These are phyloP conservation scores for Datura wrightii DNA, from an alignment of 257 asterid genomes.

Conservation along the genomic window DNA sequence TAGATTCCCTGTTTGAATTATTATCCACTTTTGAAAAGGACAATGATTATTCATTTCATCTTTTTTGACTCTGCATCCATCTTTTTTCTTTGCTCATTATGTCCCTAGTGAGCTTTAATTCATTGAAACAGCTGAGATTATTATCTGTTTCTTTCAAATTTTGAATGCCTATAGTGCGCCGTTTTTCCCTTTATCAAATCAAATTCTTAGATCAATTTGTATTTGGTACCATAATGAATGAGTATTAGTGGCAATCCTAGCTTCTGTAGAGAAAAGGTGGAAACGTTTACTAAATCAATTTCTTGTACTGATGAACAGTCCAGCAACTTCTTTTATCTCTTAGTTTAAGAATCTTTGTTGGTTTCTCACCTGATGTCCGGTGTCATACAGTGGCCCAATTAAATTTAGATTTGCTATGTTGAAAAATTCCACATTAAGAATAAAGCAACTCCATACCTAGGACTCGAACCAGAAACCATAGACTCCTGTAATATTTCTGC, in stretches of 20 bases:
- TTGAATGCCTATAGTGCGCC: not conserved
- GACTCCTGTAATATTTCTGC: not conserved
- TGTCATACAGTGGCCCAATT: no score
- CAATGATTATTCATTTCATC: not conserved
- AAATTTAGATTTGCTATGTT: no score
- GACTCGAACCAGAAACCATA: not conserved
- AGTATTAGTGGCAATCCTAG: no score
- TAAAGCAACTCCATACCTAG: not conserved
- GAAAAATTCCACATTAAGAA: not conserved
- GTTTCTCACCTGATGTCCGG: no score
- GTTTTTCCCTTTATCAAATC: not conserved
- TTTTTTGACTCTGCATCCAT: not conserved
- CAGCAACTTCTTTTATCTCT: not conserved
- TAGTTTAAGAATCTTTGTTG: not conserved
- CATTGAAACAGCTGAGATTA: not conserved
- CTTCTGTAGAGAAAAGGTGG: no score
- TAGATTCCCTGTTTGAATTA: constrained; percentile 2
- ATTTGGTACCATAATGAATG: no score
- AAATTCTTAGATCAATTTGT: not conserved
- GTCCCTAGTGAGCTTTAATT: not conserved
- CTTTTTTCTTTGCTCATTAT: not conserved
- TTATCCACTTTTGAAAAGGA: not conserved
- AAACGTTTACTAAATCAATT: no score
- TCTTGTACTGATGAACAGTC: not conserved
- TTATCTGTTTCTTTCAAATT: not conserved